These are phyloP conservation scores for Trypanosomatidae sp. DNA, from an alignment of 208 protist genomes.

Conservation along the genomic window DNA sequence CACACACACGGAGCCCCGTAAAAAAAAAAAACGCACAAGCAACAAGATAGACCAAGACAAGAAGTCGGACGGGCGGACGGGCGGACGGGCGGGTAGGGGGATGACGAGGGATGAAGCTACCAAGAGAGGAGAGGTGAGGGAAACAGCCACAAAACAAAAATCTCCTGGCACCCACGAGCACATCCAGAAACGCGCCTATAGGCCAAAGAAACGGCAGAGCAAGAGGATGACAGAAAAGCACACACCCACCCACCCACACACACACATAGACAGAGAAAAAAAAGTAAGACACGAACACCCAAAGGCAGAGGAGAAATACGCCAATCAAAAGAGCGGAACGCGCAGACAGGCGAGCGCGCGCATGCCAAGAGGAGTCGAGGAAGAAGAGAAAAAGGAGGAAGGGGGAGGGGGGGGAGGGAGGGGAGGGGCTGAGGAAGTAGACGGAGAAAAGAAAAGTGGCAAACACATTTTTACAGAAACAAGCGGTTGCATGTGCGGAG, in stretches of 20 bases:
- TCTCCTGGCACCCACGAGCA: too few species aligned
- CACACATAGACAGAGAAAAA: background rate
- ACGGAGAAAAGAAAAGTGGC: background rate
- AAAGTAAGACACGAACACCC: background rate
- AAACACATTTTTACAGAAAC: background rate
- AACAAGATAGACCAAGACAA: background rate
- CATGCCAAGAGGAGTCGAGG: background rate
- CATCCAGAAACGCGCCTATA: background rate
- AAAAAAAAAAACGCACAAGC: constrained; percentile 1
- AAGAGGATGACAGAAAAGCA: background rate
- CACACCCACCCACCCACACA: background rate
- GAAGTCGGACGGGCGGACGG: too few species aligned
- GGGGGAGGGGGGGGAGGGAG: background rate
- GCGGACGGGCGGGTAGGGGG: too few species aligned
- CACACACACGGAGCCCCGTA: background rate
- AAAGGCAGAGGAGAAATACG: background rate
- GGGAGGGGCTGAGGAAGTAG: background rate
- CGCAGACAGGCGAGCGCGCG: background rate
- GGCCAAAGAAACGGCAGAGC: background rate
- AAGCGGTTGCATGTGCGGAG: background rate
- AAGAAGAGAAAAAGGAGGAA: background rate
- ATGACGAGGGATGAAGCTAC: too few species aligned
- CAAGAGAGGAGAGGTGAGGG: too few species aligned
- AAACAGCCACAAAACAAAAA: too few species aligned
- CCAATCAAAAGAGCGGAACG: background rate